Percentiles rank a stretch among this genome's conserved stretches.
Conservation (phyloP, 2,329 filamentous ascomycete species). For the Coniosporium tulheliwenetii region DNA sequence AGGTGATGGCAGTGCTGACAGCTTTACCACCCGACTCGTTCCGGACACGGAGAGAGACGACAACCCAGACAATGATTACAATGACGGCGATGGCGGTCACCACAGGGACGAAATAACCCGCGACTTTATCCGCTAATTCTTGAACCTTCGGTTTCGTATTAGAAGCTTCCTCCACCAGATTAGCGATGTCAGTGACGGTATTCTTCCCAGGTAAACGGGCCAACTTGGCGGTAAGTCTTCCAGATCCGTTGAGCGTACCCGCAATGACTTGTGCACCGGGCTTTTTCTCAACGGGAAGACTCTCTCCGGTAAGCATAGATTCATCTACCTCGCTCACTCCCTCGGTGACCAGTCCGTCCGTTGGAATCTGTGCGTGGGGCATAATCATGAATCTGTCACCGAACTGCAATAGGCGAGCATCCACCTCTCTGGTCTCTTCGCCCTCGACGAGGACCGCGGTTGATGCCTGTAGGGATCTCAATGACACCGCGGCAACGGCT, state of each 20-base stretch:
- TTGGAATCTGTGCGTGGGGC: constrained; percentile 45
- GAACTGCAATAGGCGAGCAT: constrained; percentile 52
- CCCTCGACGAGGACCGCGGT: constrained; percentile 37
- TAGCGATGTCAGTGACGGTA: constrained; percentile 52
- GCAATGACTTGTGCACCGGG: constrained; percentile 43
- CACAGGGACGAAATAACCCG: constrained; percentile 52
- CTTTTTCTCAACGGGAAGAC: constrained; percentile 42
- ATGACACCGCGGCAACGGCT: constrained; percentile 34
- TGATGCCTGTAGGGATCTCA: constrained; percentile 39
- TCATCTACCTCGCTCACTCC: constrained; percentile 58
- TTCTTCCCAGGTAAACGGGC: constrained; percentile 53
- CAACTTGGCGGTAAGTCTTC: constrained; percentile 33
- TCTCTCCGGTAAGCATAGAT: constrained; percentile 65
- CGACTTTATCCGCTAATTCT: constrained; percentile 51
- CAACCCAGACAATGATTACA: constrained; percentile 52
- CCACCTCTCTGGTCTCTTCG: constrained; percentile 35
- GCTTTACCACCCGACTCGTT: constrained; percentile 27
- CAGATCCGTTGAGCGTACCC: constrained; percentile 43
- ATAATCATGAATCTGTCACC: constrained; percentile 50
- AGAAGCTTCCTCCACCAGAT: constrained; percentile 56
- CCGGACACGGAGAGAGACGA: constrained; percentile 32
- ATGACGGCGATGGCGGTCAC: constrained; percentile 42
- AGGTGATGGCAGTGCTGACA: constrained; percentile 48
- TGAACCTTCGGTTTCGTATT: constrained; percentile 53
- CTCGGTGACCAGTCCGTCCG: constrained; percentile 50